Base-by-base conservation (phyloP, 2,329 filamentous ascomycete species). In the Amphichorda felina region DNA sequence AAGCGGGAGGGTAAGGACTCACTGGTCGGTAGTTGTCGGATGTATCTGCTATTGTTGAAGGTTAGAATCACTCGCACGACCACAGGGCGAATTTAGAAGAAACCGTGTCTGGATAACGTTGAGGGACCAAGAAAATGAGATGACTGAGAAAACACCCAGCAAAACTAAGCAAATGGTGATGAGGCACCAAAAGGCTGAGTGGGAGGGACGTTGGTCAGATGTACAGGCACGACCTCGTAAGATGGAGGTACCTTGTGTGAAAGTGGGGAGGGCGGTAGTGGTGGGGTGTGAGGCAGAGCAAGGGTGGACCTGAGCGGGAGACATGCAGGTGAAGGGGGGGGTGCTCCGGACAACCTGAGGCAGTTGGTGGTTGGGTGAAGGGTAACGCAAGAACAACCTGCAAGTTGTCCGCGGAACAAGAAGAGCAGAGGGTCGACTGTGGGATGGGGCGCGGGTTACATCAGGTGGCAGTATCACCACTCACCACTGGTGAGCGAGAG, bases 11-110 rank as follows among this genome's bases (percentile, higher is more conserved):
- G 21, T 24, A 27, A 39, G 44, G 6, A 68, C 68, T 70, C 59
- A 71, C 72, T 51, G 71, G 69, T 56, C 72, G 70, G 57, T 75
- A 76, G 44, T 61, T 75, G 51, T 76, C 71, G 57, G 68, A 68
- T 49, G 68, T 66, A 50, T 75, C 72, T 55, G 72, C 72, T 75
- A 57, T 50, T 57, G 55, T 43, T 43, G 50, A 43, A 48, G 35
- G 61, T 64, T 61, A 69, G 61, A 39, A 59, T 64, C 60, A 67
- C 60, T 63, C 54, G 43, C 40, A 40, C 39, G 40, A 46, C 44
- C 4, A 30, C 4, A 24, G 21, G 10, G 21, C 10, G 21, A 24
- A 24, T 24, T 6, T 24, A 10, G 21, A 24, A n/a, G n/a, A n/a
- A n/a, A n/a, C n/a, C 10, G 21, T 24, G 21, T 6, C 6, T 24